A percentile compares a stretch with the other conserved stretches of the same genome.
phyloP scores from a whole-genome alignment of 345 rosid genomes.

The Capsella bursapastoris region DNA sequence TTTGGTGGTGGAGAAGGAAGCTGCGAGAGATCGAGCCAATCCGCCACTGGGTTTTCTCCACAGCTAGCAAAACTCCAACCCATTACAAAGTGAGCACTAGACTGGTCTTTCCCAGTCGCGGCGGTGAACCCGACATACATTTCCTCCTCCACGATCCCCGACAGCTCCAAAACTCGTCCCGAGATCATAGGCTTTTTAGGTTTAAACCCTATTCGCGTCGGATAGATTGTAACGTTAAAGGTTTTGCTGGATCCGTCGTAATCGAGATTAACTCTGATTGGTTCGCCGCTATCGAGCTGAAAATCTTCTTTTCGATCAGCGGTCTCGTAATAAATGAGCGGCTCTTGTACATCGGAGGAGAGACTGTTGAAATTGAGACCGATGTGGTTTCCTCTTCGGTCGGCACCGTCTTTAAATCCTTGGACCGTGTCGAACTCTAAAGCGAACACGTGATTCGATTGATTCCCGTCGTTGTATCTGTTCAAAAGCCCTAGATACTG shows the following conservation, averaged over 20 bases:
- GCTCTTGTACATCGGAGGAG: slow-evolving; percentile 14
- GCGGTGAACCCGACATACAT: slow-evolving; percentile 85
- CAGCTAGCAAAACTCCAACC: slow-evolving; percentile 77
- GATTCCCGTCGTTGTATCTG: neutral
- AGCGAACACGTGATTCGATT: slow-evolving; percentile 56
- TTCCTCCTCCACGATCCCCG: slow-evolving; percentile 25
- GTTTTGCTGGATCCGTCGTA: slow-evolving; percentile 51
- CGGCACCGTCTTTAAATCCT: slow-evolving; percentile 45
- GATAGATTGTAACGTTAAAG: slow-evolving; percentile 55
- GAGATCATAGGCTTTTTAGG: slow-evolving; percentile 55
- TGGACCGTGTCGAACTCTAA: slow-evolving; percentile 68
- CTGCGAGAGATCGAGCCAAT: slow-evolving; percentile 45
- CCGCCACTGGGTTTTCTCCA: slow-evolving; percentile 44
- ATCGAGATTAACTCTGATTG: slow-evolving; percentile 64
- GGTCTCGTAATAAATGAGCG: slow-evolving; percentile 39
- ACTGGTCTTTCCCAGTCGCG: slow-evolving; percentile 56
- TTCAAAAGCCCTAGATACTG: slow-evolving; percentile 65
- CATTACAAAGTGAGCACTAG: slow-evolving; percentile 68
- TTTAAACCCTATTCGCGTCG: slow-evolving; percentile 36
- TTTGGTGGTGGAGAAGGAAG: slow-evolving; percentile 53
- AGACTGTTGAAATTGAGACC: slow-evolving; percentile 64
- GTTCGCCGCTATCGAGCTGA: slow-evolving; percentile 49
- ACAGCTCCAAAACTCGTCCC: neutral
- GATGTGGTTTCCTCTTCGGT: slow-evolving; percentile 54
- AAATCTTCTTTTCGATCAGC: slow-evolving; percentile 24